Base-by-base conservation (phyloP, 805 yeast species). In the Nakazawaea pomicola region DNA sequence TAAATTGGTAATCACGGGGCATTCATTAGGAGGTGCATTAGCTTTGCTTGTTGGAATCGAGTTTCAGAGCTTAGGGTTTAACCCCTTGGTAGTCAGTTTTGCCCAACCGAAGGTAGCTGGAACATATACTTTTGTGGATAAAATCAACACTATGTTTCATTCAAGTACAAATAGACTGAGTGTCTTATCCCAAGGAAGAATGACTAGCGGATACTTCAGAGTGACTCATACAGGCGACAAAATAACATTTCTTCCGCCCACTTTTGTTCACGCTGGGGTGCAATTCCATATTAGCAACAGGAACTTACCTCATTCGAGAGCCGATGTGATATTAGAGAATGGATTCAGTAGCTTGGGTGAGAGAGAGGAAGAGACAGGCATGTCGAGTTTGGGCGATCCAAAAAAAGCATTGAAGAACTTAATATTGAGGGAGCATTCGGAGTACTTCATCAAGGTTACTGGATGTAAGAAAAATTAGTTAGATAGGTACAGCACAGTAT, bases 1-100 rank as follows among this genome's bases (percentile, higher is more conserved):
- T 53, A 54, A 64, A 16, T 44, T 83, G 4, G 66, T 73, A 1
- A 67, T 81, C 1, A 64, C 79, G 1, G 95, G 95, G 0, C 95
- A 86, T 58, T 85, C 93, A 0, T 58, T 85, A 31, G 90, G 89
- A 3, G 95, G 81, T 6, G 89, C 90, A 0, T 56, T 82, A 38
- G 81, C 89, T 1, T 59, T 68, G 4, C 58, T 85, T 25, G 70
- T 76, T 7, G 91, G 83, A 0, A 65, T 78, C 17, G 93, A 84
- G 50, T 64, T 80, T 35, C 60, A 70, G 41, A 51, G 76, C 15
- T 47, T 73, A 53, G 87, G 86, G 0, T 62, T 61, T 43, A 56
- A 72, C 6, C 82, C 84, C 0, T 53, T 70, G 29, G 74, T 81
- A 1, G 57, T 82, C 15, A 67, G 83, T 1, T 78, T 62, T 59